Conservation (phyloP, 345 rosid genomes). For the Leavenworthia alabamica region DNA sequence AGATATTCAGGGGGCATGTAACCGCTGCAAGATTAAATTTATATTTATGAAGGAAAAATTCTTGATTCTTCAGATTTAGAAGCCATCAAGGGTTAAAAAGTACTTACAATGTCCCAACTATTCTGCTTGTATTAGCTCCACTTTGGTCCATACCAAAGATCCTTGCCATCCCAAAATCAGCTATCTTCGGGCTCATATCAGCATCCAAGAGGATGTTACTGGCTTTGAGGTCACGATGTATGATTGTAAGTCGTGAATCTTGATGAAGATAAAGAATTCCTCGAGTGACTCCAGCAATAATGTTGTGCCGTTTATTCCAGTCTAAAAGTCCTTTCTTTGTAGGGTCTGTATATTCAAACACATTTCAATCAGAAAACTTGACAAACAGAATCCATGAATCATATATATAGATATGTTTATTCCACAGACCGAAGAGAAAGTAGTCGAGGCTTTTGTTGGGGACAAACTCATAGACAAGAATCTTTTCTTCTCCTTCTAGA, state of each 20-base stretch:
- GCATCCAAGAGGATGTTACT: background rate
- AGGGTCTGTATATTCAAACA: background rate
- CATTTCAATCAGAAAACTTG: background rate
- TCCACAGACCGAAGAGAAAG: background rate
- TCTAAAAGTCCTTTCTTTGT: background rate
- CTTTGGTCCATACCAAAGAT: background rate
- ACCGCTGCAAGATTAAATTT: background rate
- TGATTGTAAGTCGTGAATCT: background rate
- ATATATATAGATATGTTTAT: background rate
- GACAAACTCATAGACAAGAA: background rate
- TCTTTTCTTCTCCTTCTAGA: background rate
- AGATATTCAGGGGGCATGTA: background rate
- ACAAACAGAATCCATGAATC: background rate
- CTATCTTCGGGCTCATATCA: background rate
- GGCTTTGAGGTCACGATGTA: background rate
- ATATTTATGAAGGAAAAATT: no score
- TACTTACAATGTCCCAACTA: conserved; percentile 3
- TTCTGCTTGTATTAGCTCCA: background rate
- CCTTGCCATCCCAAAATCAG: background rate
- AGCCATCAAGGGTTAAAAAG: no score
- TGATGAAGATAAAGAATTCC: background rate
- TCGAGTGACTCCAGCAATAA: background rate
- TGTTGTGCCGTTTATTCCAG: background rate
- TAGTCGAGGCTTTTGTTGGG: background rate
- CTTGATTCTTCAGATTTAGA: no score